Conservation (phyloP, 2,329 filamentous ascomycete species). For the Xylaria sp. region DNA sequence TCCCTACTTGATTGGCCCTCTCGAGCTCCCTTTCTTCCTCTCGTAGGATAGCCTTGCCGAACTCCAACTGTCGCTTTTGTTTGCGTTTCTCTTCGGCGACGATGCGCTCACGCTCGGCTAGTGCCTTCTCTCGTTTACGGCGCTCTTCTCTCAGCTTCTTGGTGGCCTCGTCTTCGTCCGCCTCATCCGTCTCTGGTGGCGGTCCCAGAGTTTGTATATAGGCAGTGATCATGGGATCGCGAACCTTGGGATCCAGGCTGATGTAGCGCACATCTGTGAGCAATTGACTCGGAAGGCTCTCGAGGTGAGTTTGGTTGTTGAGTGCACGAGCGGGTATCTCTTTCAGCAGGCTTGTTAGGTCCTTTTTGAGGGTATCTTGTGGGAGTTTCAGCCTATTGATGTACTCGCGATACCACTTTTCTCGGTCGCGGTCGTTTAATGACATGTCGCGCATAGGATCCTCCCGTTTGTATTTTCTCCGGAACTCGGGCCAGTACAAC, state of each 20-base stretch:
- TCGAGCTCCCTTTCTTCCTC: conserved; percentile 77
- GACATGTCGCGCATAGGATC: conserved; percentile 79
- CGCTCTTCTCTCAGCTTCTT: conserved; percentile 62
- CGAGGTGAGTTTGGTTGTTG: conserved; percentile 67
- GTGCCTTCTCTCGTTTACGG: conserved; percentile 71
- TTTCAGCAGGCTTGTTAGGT: conserved; percentile 74
- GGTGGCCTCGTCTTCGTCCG: conserved; percentile 64
- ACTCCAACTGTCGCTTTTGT: conserved; percentile 68
- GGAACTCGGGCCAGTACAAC: conserved; percentile 97
- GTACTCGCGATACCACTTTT: conserved; percentile 83
- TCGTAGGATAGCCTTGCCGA: conserved; percentile 69
- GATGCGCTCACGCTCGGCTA: conserved; percentile 70
- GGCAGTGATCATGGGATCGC: conserved; percentile 73
- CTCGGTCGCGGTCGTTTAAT: conserved; percentile 79
- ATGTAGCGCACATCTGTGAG: conserved; percentile 77
- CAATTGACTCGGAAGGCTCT: conserved; percentile 70
- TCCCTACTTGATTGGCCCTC: conserved; percentile 74
- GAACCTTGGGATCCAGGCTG: conserved; percentile 68
- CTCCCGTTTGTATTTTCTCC: conserved; percentile 87
- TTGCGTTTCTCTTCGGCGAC: conserved; percentile 72
- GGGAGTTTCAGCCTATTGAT: conserved; percentile 74
- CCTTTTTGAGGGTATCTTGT: conserved; percentile 73
- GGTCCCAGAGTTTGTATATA: conserved; percentile 73
- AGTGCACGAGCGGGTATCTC: conserved; percentile 67
- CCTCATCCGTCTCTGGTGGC: conserved; percentile 58